Base-by-base conservation (phyloP, 208 protist species). In the Cochliopodium minus region DNA sequence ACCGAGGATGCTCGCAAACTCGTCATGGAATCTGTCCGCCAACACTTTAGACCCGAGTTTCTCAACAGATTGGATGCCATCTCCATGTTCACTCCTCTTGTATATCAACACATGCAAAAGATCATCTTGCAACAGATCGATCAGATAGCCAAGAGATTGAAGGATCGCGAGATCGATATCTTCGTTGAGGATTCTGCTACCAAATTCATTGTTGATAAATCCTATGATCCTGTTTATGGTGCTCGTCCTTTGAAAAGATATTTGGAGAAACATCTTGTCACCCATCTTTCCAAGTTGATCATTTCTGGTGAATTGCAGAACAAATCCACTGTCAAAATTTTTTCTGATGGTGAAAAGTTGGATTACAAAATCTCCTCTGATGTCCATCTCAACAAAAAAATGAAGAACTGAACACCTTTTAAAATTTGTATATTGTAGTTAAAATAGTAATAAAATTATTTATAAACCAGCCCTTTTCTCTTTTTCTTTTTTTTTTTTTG, bases 31-130 rank as follows among this genome's bases (percentile, higher is more conserved):
- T 67, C 77, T 48, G 77, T 96, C 20, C 69, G 73, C 15, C 63
- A 77, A 61, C 74, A 81, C 45, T 94, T 96, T 73, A 59, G 77
- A 4, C 93, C 93, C 6, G 93, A 98, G 72, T 95, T 98, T 60
- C 76, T 98, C 38, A 98, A 98, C 76, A 83, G 93, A 26, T 64
- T 98, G 1, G 93, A 97, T 69, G 89, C 95, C 57, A 91, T 97
- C 28, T 66, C 96, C 15, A 73, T 96, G 46, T 97, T 97, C 73
- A 87, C 82, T 64, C 81, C 77, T 29, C 77, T 97, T 10, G 62
- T 62, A 11, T 61, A 73, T 23, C 51, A 61, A 0, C 72, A 91
- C 59, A 82, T 94, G 32, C 59, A 70, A 11, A 59, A 71, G 29
- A 93, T 97, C 56, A 76, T 96, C 28, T 65, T 83, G 7, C 52